These are phyloP conservation scores for Lithospermum erythrorhizon DNA, from an alignment of 257 asterid genomes.

Conservation along the genomic window DNA sequence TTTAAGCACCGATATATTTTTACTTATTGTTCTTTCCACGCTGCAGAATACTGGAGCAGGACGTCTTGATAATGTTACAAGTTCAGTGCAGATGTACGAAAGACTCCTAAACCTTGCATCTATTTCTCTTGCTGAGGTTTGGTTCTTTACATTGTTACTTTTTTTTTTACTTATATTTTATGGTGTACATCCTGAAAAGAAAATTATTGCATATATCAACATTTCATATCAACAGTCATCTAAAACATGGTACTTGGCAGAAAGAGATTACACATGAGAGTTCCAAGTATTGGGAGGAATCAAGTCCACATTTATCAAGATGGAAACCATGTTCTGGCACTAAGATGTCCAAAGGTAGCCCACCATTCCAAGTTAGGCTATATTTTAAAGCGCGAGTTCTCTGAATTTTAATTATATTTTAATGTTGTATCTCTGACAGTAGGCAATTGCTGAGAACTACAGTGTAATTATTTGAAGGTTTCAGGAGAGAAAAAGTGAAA, in stretches of 20 bases:
- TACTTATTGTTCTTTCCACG: not conserved
- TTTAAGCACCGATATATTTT: not conserved
- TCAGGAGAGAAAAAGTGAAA: conserved; percentile 48
- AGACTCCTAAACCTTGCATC: conserved; percentile 57
- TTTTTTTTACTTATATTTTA: not conserved
- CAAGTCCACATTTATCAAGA: conserved; percentile 36
- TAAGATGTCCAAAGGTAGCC: conserved; percentile 34
- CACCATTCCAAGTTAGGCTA: not conserved
- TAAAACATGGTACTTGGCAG: conserved; percentile 18
- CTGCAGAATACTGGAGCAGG: conserved; percentile 22
- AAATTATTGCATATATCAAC: not conserved
- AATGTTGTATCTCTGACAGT: conserved; percentile 7
- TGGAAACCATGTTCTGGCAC: conserved; percentile 84
- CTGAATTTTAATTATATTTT: not conserved
- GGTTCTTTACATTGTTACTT: conserved; percentile 9
- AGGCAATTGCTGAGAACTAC: conserved; percentile 13
- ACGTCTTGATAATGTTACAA: conserved; percentile 14
- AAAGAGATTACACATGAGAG: conserved; percentile 30
- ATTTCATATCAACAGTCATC: not conserved
- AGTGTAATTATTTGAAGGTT: conserved; percentile 32
- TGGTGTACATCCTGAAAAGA: not conserved
- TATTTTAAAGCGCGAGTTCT: conserved; percentile 3
- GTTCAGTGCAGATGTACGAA: conserved; percentile 45
- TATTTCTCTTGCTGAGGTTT: conserved; percentile 61
- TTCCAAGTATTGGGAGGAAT: conserved; percentile 65